Conservation (phyloP, 345 rosid genomes). For the Citrus australasica region DNA sequence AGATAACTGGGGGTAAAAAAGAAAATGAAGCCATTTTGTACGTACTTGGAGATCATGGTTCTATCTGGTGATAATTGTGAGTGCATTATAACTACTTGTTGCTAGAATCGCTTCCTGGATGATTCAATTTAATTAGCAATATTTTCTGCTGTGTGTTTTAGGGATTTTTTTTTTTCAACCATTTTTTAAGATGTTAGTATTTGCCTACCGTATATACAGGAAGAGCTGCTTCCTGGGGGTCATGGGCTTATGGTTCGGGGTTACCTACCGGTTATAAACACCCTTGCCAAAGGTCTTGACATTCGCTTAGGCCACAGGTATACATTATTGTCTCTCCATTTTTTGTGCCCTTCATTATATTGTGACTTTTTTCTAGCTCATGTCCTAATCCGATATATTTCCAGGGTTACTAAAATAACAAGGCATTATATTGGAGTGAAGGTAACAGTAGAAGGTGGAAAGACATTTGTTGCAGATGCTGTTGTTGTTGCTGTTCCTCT, state of each 20-base stretch:
- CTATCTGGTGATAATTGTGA: not conserved
- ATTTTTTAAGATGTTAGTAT: not conserved
- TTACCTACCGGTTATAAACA: slow-evolving; percentile 88
- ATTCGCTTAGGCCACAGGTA: slow-evolving; percentile 84
- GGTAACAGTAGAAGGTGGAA: slow-evolving; percentile 70
- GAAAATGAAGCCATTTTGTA: not conserved
- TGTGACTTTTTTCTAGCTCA: not conserved
- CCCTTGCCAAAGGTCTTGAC: slow-evolving; percentile 93
- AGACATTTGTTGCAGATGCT: slow-evolving; percentile 78
- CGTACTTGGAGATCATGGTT: not conserved
- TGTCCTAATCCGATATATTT: not conserved
- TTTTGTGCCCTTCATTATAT: not conserved
- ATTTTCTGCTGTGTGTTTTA: not conserved
- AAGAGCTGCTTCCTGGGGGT: slow-evolving; percentile 90
- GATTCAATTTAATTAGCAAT: not conserved
- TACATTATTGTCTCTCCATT: not conserved
- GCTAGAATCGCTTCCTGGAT: not conserved
- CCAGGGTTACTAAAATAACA: slow-evolving; percentile 70
- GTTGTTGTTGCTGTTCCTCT: slow-evolving; percentile 78
- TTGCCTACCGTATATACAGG: slow-evolving; percentile 39
- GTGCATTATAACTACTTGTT: not conserved
- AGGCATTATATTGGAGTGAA: slow-evolving; percentile 74
- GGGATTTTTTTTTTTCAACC: not conserved
- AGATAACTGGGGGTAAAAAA: not conserved
- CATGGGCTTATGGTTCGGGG: slow-evolving; percentile 99